Base-by-base conservation (phyloP, 768 basidiomycete genomes). In the Termitomyces sp. region DNA sequence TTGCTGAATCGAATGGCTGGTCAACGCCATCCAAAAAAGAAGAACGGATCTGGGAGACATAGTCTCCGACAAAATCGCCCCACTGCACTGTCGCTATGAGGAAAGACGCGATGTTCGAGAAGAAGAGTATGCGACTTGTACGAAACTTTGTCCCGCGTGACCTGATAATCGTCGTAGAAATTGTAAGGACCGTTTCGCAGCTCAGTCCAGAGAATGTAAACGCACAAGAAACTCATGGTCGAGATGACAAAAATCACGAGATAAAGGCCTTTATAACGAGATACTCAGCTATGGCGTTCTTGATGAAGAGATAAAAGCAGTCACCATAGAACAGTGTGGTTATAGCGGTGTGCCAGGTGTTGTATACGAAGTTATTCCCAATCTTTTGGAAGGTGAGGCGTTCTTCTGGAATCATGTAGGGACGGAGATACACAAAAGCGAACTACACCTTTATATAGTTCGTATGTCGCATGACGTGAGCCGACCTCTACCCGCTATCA, bases 51-150 rank as follows among this genome's bases (percentile, higher is more conserved):
- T 46, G 45, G 8, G 45, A 54, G 21, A 45, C 45, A 15, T 54
- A 54, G 3, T 54, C 53, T 38, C 14, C 53, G 7, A 54, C 45
- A 10, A 47, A 54, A 42, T 49, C 47, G 22, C 42, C 22, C 42
- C 22, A 24, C 24, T 44, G 42, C 14, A 24, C 12, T 21, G 42
- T 15, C 12, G 42, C 42, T 15, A 24, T 21, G 7, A 44, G 12
- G 42, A 44, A 44, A 15, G 42, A 24, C 12, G 14, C 5, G 14
- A 44, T 14, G 6, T 44, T 44, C 21, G 26, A 28, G 26, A 2
- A 3, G 26, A 28, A 28, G 2, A 28, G 26, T 42, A 42, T 42
- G 9, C 21, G 41, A 42, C 41, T 42, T 22, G 21, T 22, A 42
- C 21, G 41, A 22, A 42, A 42, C 21, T 22, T 22, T 42, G 12